These are phyloP conservation scores for Syzygium grande DNA, from an alignment of 345 rosid genomes.

Conservation along the genomic window DNA sequence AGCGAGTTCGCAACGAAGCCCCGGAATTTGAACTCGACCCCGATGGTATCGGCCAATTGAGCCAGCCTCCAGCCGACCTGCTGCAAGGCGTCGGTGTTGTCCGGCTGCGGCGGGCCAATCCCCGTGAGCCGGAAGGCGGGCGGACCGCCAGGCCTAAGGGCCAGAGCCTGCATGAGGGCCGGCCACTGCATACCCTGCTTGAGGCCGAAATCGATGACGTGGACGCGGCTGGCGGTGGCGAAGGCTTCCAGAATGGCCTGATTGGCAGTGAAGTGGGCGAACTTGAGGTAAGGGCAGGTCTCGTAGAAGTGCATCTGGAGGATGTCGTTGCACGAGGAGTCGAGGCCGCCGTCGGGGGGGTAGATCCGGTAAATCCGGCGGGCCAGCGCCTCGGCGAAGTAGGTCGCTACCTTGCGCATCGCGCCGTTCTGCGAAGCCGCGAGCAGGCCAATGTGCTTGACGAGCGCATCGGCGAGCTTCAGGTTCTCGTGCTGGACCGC, in stretches of 20 bases:
- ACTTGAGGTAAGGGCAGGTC: conserved; percentile 83
- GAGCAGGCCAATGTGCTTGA: conserved; percentile 64
- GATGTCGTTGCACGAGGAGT: conserved; percentile 34
- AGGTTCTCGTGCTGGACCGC: conserved; percentile 62
- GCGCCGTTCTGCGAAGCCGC: conserved; percentile 75
- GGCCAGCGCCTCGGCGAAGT: conserved; percentile 80
- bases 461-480: conserved; percentile 64
- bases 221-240: conserved; percentile 44
- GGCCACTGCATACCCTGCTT: conserved; percentile 96
- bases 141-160: conserved; percentile 71
- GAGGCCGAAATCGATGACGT: conserved; percentile 67
- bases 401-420: conserved; percentile 90
- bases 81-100: conserved; percentile 48
- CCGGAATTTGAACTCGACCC: conserved; percentile 58
- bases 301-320: conserved; percentile 88
- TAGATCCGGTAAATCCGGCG: conserved; percentile 57
- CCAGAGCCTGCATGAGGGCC: conserved; percentile 90
- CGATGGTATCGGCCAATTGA: conserved; percentile 48
- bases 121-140: conserved; percentile 80
- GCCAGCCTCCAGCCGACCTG: conserved; percentile 78
- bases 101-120: conserved; percentile 66
- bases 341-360: conserved; percentile 37
- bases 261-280: conserved; percentile 93
- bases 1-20: conserved; percentile 53
- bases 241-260: conserved; percentile 88